Evolutionary conservation across 2,329 filamentous ascomycete genomes (phyloP), one percentile per base, ranked within the genome.

Genomic region (Pestalotiopsis sp.): DNA sequence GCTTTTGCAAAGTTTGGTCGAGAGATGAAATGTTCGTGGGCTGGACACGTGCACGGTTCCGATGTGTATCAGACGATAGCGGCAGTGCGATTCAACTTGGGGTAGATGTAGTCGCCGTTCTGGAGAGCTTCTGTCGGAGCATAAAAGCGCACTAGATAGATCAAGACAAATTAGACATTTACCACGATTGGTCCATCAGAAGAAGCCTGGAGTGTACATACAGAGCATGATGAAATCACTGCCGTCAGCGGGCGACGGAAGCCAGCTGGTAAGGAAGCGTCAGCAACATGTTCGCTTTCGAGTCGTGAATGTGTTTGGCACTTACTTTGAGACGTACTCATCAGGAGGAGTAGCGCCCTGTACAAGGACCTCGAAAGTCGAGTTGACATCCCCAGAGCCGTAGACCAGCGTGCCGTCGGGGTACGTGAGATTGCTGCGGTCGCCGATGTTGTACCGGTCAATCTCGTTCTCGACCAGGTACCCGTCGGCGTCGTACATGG

Each of bases 391-490:
- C 31, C 6, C 45, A 9, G 45, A 52, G 20, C 45, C 63, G 14
- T 36, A 65, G 4, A 65, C 17, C 38, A 41, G 27, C 3, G 63
- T 57, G 6, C 63, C 63, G 63, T 65, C 63, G 11, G 63, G 5
- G 20, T 49, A 65, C 1, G 63, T 65, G 1, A 65, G 14, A 23
- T 41, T 41, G 39, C 63, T 41, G 63, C 45, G 63, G 39, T 65
- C 63, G 20, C 63, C 63, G 2, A 65, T 13, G 6, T 17, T 41
- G 39, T 65, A 65, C 13, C 63, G 63, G 20, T 65, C 27, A 23
- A 65, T 36, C 38, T 17, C 45, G 63, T 65, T 65, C 17, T 27
- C 17, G 6, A 65, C 23, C 63, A 65, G 20, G 45, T 49, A 65
- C 41, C 63, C 63, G 5, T 52, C 23, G 17, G 20, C 45, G 9